These are phyloP conservation scores for Syzygium syzygioides DNA, from an alignment of 441 rosid genomes.

Conservation along the genomic window DNA sequence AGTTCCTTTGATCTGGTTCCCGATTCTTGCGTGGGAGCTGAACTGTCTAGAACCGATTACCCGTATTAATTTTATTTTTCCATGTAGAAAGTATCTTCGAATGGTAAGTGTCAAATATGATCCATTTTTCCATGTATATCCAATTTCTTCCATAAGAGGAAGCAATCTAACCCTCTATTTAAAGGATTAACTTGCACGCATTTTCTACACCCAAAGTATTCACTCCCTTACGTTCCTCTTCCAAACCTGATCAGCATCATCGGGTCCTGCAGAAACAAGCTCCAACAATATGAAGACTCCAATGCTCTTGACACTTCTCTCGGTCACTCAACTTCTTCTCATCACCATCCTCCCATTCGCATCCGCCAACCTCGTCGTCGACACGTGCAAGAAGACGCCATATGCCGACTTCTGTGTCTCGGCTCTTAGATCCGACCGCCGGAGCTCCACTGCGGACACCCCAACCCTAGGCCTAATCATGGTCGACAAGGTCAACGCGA, in stretches of 20 bases:
- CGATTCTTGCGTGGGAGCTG: too few relatives aligned
- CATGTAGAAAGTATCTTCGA: too few relatives aligned
- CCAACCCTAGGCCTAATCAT: not conserved
- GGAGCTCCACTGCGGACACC: not conserved
- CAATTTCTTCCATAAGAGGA: not conserved
- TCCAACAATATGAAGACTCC: not conserved
- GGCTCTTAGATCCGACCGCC: not conserved
- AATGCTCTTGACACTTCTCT: not conserved
- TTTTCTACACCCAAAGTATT: not conserved
- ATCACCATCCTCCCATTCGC: not conserved
- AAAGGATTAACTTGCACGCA: not conserved
- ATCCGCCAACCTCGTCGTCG: not conserved
- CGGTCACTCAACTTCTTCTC: not conserved
- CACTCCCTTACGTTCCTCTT: not conserved
- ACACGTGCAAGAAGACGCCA: not conserved
- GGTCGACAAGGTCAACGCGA: not conserved
- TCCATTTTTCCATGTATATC: too few relatives aligned
- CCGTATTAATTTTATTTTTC: too few relatives aligned
- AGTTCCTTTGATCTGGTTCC: too few relatives aligned
- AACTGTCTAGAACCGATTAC: too few relatives aligned
- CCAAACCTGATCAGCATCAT: not conserved
- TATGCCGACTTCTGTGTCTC: not conserved
- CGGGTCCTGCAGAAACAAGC: not conserved
- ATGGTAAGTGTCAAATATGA: too few relatives aligned
- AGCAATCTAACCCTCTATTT: too few relatives aligned